phyloP scores from a whole-genome alignment of 306 rosid species.

The Cicer yamashitae region DNA sequence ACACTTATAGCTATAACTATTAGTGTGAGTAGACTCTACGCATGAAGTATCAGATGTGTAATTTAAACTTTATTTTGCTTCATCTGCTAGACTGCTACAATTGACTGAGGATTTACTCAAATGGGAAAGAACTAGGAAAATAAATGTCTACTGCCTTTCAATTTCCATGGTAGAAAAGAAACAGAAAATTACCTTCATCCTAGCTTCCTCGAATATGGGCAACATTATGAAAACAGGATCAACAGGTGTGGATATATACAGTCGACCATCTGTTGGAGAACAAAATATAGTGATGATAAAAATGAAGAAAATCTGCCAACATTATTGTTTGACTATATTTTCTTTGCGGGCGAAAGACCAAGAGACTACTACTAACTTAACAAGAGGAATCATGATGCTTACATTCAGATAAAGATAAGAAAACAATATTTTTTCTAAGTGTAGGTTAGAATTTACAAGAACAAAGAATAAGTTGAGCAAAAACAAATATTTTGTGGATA shows the following conservation, averaged over 20 bases:
- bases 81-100: constrained; percentile 31
- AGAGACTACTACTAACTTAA: constrained; percentile 10
- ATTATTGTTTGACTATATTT: constrained; percentile 22
- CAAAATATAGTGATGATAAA: constrained; percentile 6
- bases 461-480: background rate
- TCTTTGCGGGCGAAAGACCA: constrained; percentile 1
- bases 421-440: background rate
- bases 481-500: background rate
- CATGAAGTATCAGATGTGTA: constrained; percentile 8
- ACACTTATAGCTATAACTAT: background rate
- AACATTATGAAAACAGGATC: constrained; percentile 89
- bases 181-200: constrained; percentile 76
- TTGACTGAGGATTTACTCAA: constrained; percentile 16
- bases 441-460: constrained; percentile 29
- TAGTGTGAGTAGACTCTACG: constrained; percentile 7
- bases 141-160: constrained; percentile 31
- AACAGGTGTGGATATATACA: constrained; percentile 77
- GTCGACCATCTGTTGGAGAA: constrained; percentile 70
- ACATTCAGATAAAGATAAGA: constrained; percentile 30
- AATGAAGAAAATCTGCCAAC: background rate
- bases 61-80: constrained; percentile 34
- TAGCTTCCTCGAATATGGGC: constrained; percentile 87
- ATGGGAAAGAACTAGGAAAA: constrained; percentile 24
- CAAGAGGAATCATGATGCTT: constrained; percentile 30
- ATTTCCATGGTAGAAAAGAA: constrained; percentile 28